Base-by-base conservation (phyloP, 2,329 filamentous ascomycete species). In the Aurifilum marmelostoma region DNA sequence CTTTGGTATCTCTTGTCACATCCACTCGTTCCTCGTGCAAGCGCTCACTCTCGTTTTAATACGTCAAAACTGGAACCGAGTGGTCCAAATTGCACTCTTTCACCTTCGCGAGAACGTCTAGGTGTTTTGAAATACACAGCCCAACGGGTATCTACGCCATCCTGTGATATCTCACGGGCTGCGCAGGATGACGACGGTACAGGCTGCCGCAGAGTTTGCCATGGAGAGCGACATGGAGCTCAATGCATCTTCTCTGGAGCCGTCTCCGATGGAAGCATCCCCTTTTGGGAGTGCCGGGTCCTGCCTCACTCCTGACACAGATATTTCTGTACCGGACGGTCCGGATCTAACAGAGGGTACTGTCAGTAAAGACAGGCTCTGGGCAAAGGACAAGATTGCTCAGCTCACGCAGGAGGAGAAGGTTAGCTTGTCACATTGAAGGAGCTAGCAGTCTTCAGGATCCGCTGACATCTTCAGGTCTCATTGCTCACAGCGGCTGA, bases 401-500 rank as follows among this genome's bases (percentile, higher is more conserved):
- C 79, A 80, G 71, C 77, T 90, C 54, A 86, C 82, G 12, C 75
- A 87, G 58, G 84, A 87, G 67, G 87, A 90, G 75, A 90, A 90
- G 80, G 86, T 86, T 71, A 72, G 73, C 8, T 50, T 37, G 9
- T 37, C 24, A 14, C 37, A 6, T 43, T 32, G 27, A 52, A 21
- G 2, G 34, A 34, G 3, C 16, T 8, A 41, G 3, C 1, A 50
- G 16, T 8, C 34, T 1, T 14, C 11, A 58, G 37, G 29, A 12
- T 54, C n/a, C 63, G 71, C 63, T 73, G 72, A 71, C 61, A 69
- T 37, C 52, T 27, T 21, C 34, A 89, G 85, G 81, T 89, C 54
- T 88, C 87, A 3, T 79, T 89, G 1, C 80, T 89, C 29, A 86
- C 87, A 24, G 88, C 87, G 14, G 86, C 85, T 29, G 89, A 92